A percentile compares a stretch with the other conserved stretches of the same genome.
These are phyloP conservation scores for Juglanconis juglandina DNA, from an alignment of 2,329 filamentous ascomycete species.

Conservation along the genomic window DNA sequence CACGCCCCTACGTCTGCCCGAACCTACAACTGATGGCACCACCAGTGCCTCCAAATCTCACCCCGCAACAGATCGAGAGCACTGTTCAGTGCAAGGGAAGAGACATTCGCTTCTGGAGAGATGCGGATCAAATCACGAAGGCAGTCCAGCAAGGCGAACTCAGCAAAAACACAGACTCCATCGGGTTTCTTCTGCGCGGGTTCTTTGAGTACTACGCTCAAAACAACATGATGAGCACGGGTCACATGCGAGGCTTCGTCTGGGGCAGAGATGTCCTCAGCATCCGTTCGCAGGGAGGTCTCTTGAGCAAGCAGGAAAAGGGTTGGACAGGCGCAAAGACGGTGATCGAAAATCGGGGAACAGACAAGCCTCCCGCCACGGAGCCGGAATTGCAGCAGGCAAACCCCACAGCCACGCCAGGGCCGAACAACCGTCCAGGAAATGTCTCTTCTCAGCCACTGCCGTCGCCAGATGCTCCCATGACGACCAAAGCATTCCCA, in stretches of 20 bases:
- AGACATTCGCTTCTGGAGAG: slow-evolving; percentile 73
- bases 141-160: slow-evolving; percentile 58
- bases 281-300: slow-evolving; percentile 66
- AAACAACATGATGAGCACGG: slow-evolving; percentile 49
- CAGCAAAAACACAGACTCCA: slow-evolving; percentile 64
- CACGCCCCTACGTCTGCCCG: slow-evolving; percentile 74
- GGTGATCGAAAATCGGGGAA: slow-evolving; percentile 50
- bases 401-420: slow-evolving; percentile 4
- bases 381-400: slow-evolving; percentile 18
- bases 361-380: slow-evolving; percentile 25
- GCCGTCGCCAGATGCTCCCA: neutral
- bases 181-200: slow-evolving; percentile 70
- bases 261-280: slow-evolving; percentile 81
- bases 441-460: neutral
- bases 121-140: slow-evolving; percentile 65
- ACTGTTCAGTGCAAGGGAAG: slow-evolving; percentile 57
- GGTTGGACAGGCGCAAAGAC: slow-evolving; percentile 84
- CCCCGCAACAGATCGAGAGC: slow-evolving; percentile 36
- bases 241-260: slow-evolving; percentile 60
- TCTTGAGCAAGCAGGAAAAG: slow-evolving; percentile 72
- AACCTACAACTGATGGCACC: slow-evolving; percentile 68
- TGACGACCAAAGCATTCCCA: neutral
- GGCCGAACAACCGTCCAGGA: neutral
- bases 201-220: slow-evolving; percentile 88
- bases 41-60: slow-evolving; percentile 37